Evolutionary conservation across 139 green algal genomes (phyloP), one percentile per base, ranked within the genome.

Genomic region (Chlamydomonas schloesseri): DNA sequence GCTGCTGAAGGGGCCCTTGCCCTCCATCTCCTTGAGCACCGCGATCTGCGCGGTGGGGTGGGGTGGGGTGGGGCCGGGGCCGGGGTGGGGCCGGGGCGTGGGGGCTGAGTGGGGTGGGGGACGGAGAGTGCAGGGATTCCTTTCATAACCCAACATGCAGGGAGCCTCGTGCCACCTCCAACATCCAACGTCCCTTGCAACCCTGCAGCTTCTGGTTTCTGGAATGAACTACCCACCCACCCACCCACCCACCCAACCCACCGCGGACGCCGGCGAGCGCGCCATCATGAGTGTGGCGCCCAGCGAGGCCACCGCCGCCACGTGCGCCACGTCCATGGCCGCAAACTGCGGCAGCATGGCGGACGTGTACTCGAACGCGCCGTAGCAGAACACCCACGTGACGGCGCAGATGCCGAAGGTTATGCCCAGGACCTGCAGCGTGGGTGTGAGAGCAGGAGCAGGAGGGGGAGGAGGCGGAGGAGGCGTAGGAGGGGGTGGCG

Each of bases 1-100:
- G 23, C 90, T 91, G 71, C 89, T 94, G 90, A 96, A 99, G 3
- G 96, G 93, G 0, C 96, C 96, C 64, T 91, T 93, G 69, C 90
- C 96, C 21, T 96, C 94, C 55, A 93, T 89, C 81, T 99, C 96
- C 62, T 94, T 94, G n/a, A 98, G 77, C 71, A 98, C 95, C 8
- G 96, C 95, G 42, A 98, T 98, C 94, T 97, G 91, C n/a, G n/a
- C n/a, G 57, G 55, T 0, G 65, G 34, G 70, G 23, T 18, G 36
- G 53, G 5, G n/a, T 4, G 46, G 28, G 23, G 26, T 3, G 24
- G 4, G 8, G 42, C 6, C 42, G 42, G 42, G 6, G 42, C 6
- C 8, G 42, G 42, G 42, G 42, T 50, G n/a, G n/a, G n/a, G n/a
- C n/a, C n/a, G n/a, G n/a, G n/a, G n/a, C n/a, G n/a, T n/a, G n/a